Percentiles rank a stretch among this genome's conserved stretches.
Conservation (phyloP, 2,329 filamentous ascomycete species). For the Neopestalotiopsis sp. region DNA sequence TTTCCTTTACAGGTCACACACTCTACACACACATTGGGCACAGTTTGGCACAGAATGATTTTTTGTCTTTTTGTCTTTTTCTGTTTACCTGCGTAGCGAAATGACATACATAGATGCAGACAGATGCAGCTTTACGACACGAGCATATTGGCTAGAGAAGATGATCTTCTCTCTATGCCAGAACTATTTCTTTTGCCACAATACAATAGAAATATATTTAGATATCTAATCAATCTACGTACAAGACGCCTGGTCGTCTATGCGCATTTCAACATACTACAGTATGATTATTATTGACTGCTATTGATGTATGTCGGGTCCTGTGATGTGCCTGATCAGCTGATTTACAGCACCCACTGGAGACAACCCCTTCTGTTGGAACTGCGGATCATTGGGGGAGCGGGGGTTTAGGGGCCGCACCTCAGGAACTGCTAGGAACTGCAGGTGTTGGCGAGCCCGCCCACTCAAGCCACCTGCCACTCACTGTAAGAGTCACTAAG, state of each 20-base stretch:
- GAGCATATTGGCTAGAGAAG: background rate
- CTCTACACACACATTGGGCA: no score
- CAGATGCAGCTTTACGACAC: background rate
- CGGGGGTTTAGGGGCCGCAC: constrained; percentile 1
- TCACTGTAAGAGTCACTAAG: no score
- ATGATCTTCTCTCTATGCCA: background rate
- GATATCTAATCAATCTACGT: background rate
- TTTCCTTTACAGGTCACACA: no score
- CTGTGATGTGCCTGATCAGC: background rate
- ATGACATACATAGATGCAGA: no score
- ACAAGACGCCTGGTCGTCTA: background rate
- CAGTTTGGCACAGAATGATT: no score
- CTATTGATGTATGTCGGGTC: background rate
- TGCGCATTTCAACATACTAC: background rate
- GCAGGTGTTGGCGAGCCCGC: no score
- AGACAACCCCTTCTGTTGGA: background rate
- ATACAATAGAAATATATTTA: background rate
- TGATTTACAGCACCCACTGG: background rate
- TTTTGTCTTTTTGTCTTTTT: no score
- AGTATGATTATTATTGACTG: background rate
- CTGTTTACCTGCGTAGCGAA: no score
- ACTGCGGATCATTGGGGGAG: background rate
- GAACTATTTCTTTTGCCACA: background rate
- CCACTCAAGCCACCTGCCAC: no score
- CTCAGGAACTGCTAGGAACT: background rate